Evolutionary conservation across 768 basidiomycete genomes (phyloP).

Genomic region (Termitomyces sp.): DNA sequence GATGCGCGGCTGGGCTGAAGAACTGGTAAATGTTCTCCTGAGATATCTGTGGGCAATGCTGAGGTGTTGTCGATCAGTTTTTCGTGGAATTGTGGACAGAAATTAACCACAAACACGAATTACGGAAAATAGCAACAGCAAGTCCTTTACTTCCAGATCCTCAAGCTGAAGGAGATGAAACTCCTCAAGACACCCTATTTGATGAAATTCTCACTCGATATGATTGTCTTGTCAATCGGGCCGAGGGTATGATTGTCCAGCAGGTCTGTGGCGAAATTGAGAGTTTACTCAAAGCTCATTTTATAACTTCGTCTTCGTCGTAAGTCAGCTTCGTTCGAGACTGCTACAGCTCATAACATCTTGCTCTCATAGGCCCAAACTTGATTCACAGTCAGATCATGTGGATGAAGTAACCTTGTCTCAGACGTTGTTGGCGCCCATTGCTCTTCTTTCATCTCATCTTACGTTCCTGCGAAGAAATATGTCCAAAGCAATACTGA

Average conservation of each 20-base stretch:
- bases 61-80: constrained; percentile 48
- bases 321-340: constrained; percentile 19
- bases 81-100: constrained; percentile 89
- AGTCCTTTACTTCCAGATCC: constrained; percentile 48
- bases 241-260: constrained; percentile 84
- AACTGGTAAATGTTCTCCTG: constrained; percentile 51
- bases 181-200: constrained; percentile 68
- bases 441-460: constrained; percentile 79
- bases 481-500: constrained; percentile 54
- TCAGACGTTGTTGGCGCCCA: constrained; percentile 66
- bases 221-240: constrained; percentile 51
- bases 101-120: constrained; percentile 54
- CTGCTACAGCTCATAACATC: not conserved
- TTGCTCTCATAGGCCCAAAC: constrained; percentile 13
- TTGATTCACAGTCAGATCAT: constrained; percentile 11
- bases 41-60: not conserved
- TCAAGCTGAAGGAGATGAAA: constrained; percentile 23
- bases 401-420: constrained; percentile 48
- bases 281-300: constrained; percentile 65
- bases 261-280: constrained; percentile 84
- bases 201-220: constrained; percentile 71
- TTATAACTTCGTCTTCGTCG: constrained; percentile 44
- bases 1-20: constrained; percentile 85
- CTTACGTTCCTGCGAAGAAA: constrained; percentile 61
- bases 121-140: constrained; percentile 50